Conservation (phyloP, 2,329 filamentous ascomycete genomes). For the Blastomyces emzantsi region DNA sequence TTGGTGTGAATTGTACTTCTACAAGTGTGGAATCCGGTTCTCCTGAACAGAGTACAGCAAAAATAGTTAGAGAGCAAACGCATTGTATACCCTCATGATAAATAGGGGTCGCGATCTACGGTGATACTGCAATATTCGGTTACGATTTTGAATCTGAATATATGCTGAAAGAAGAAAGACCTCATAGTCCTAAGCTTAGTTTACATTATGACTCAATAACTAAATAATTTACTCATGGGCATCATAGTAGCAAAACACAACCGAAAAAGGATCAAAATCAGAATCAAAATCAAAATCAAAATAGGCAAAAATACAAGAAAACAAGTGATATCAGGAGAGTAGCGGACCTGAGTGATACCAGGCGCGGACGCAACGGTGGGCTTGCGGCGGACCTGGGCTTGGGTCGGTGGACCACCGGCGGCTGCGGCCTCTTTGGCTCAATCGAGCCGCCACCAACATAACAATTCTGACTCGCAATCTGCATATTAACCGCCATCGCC, state of each 20-base stretch:
- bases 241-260: background rate
- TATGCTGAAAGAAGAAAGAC: background rate
- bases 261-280: background rate
- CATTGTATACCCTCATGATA: no score
- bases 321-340: background rate
- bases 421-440: background rate
- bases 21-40: slow-evolving; percentile 47
- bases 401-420: no score
- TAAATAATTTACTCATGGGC: background rate
- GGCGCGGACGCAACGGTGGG: background rate
- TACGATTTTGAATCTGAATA: background rate
- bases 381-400: background rate
- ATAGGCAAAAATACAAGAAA: slow-evolving; percentile 45
- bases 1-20: slow-evolving; percentile 46
- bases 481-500: slow-evolving; percentile 15
- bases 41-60: slow-evolving; percentile 48
- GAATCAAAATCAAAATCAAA: slow-evolving; percentile 44
- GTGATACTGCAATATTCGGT: no score
- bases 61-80: slow-evolving; percentile 25
- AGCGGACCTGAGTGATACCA: background rate
- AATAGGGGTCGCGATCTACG: no score
- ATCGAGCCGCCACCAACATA: slow-evolving; percentile 12
- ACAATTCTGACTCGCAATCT: slow-evolving; percentile 12
- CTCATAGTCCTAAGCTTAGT: background rate
- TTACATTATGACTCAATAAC: background rate